Evolutionary conservation across 192 early-diverging fungal species (phyloP).

Genomic region (Kappamyces sp.): DNA sequence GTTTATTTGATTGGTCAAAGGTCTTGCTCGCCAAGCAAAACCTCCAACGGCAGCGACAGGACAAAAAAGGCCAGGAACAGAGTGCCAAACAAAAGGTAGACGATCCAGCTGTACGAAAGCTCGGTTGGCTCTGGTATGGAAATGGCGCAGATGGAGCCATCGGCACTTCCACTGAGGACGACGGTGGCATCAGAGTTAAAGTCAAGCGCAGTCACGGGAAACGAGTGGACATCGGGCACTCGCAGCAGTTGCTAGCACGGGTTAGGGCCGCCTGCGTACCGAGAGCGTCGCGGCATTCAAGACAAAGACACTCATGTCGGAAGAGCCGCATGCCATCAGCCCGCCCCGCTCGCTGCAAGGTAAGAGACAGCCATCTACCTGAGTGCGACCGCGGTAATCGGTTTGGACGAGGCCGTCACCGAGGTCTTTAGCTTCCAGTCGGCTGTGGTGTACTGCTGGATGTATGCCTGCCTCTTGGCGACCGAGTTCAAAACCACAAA

Average conservation of each 20-base stretch:
- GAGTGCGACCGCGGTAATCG: slow-evolving; percentile 60
- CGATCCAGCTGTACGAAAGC: too few relatives aligned
- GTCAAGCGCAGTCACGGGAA: slow-evolving; percentile 69
- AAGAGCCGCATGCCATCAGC: slow-evolving; percentile 63
- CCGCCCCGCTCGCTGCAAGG: slow-evolving; percentile 57
- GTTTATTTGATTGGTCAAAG: too few relatives aligned
- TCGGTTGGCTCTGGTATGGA: too few relatives aligned
- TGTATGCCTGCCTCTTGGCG: slow-evolving; percentile 43
- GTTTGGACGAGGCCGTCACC: slow-evolving; percentile 44
- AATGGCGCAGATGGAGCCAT: slow-evolving; percentile 62
- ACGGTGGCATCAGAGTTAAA: slow-evolving; percentile 61
- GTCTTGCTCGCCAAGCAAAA: too few relatives aligned
- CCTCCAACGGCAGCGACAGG: too few relatives aligned
- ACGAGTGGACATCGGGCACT: slow-evolving; percentile 66
- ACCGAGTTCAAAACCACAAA: slow-evolving; percentile 63
- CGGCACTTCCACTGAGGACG: slow-evolving; percentile 75
- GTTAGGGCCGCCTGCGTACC: slow-evolving; percentile 26
- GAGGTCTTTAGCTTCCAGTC: slow-evolving; percentile 49
- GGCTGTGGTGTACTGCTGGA: slow-evolving; percentile 55
- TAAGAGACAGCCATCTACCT: slow-evolving; percentile 47
- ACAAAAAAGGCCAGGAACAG: too few relatives aligned
- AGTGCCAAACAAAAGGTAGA: too few relatives aligned
- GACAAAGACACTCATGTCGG: slow-evolving; percentile 66
- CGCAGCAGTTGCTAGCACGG: slow-evolving; percentile 41
- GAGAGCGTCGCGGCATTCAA: slow-evolving; percentile 53